These are phyloP conservation scores for Linnemannia exigua DNA, from an alignment of 192 early-diverging fungal genomes.

Conservation along the genomic window DNA sequence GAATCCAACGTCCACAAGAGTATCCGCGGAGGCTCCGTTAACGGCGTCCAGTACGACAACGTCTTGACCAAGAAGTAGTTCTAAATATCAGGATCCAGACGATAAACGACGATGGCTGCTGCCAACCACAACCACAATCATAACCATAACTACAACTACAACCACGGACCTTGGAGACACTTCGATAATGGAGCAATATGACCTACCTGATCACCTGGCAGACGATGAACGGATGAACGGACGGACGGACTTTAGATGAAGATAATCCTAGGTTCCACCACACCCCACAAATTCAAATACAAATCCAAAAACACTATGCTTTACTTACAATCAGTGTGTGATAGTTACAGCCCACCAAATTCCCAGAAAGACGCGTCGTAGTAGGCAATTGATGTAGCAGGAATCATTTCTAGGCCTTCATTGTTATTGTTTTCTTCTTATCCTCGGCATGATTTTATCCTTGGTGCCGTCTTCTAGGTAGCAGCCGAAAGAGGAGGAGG, in stretches of 20 bases:
- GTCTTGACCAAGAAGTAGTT: slow-evolving; percentile 63
- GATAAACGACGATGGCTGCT: not conserved
- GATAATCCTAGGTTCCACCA: not conserved
- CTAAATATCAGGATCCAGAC: not conserved
- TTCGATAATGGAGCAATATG: slow-evolving; percentile 1
- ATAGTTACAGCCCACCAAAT: too few species aligned
- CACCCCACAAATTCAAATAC: not conserved
- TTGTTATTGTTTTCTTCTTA: not conserved
- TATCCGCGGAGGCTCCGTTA: slow-evolving; percentile 84
- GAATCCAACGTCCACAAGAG: slow-evolving; percentile 79
- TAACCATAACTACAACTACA: not conserved
- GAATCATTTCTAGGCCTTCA: too few species aligned
- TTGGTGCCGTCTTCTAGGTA: not conserved
- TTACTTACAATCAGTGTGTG: not conserved
- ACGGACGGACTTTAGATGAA: not conserved
- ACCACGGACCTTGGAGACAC: not conserved
- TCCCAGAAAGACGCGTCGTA: too few species aligned
- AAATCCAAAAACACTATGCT: not conserved
- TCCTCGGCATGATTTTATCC: slow-evolving; percentile 1
- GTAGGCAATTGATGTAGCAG: too few species aligned
- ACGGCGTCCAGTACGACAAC: slow-evolving; percentile 78
- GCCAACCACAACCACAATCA: not conserved
- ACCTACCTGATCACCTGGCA: not conserved
- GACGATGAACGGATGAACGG: too few species aligned
- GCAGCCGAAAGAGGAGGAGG: not conserved